Conservation (phyloP, 331 rosid genomes). For the Quercus lobata region DNA sequence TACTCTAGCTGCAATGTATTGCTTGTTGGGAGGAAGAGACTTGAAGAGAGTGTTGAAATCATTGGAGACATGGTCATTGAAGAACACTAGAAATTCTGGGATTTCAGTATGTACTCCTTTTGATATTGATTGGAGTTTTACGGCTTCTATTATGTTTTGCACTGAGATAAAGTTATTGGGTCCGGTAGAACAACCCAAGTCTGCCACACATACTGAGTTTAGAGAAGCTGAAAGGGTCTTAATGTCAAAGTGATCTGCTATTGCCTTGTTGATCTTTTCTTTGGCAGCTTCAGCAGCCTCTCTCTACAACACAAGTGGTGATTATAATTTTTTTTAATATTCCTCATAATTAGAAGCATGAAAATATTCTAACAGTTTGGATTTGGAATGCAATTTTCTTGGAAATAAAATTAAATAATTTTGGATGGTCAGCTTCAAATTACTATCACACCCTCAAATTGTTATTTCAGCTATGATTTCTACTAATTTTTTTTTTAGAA, state of each 20-base stretch:
- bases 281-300: not conserved
- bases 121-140: not conserved
- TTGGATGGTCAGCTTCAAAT: too few relatives aligned
- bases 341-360: too few relatives aligned
- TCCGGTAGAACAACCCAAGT: conserved; percentile 22
- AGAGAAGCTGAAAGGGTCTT: not conserved
- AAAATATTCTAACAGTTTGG: too few relatives aligned
- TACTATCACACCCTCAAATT: too few relatives aligned
- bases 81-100: not conserved
- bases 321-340: not conserved
- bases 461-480: too few relatives aligned
- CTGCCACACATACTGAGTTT: conserved; percentile 9
- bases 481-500: too few relatives aligned
- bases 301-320: not conserved
- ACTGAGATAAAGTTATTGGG: conserved; percentile 14
- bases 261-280: not conserved
- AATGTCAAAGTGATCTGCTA: conserved; percentile 9
- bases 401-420: too few relatives aligned
- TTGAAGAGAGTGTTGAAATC: not conserved
- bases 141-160: conserved; percentile 3
- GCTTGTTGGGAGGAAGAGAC: not conserved
- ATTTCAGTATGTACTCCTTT: not conserved
- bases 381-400: too few relatives aligned
- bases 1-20: not conserved
- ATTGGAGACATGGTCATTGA: not conserved